Conservation (phyloP, 140 eudicot species). For the Cichorium intybus region DNA sequence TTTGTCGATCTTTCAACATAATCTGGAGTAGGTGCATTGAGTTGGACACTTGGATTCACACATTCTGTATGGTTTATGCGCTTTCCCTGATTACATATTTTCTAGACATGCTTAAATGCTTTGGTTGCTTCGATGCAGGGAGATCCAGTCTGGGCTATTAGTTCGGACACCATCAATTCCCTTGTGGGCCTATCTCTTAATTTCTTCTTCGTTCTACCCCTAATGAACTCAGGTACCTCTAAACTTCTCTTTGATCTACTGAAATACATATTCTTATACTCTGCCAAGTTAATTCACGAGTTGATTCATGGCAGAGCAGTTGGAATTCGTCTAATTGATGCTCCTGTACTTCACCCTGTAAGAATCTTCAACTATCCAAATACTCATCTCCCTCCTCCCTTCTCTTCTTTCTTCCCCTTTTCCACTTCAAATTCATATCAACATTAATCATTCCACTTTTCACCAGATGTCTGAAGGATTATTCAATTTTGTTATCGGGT, state of each 20-base stretch:
- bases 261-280: background rate
- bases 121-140: conserved; percentile 51
- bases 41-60: too few relatives aligned
- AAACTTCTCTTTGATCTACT: background rate
- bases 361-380: conserved; percentile 1
- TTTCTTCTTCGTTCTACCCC: conserved; percentile 87
- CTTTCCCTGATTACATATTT: background rate
- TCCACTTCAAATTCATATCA: background rate
- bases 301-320: conserved; percentile 84
- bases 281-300: conserved; percentile 20
- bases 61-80: too few relatives aligned
- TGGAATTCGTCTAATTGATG: conserved; percentile 73
- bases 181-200: conserved; percentile 85
- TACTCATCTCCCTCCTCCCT: background rate
- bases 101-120: background rate
- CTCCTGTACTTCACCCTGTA: conserved; percentile 98
- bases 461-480: conserved; percentile 85
- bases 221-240: conserved; percentile 57
- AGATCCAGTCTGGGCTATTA: conserved; percentile 95
- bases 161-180: conserved; percentile 71
- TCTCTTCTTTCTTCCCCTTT: background rate
- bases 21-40: too few relatives aligned
- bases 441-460: conserved; percentile 12
- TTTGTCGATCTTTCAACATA: background rate
- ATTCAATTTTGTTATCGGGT: conserved; percentile 87